These are phyloP conservation scores for Kluyveromyces siamensis DNA, from an alignment of 805 yeast species.

Conservation along the genomic window DNA sequence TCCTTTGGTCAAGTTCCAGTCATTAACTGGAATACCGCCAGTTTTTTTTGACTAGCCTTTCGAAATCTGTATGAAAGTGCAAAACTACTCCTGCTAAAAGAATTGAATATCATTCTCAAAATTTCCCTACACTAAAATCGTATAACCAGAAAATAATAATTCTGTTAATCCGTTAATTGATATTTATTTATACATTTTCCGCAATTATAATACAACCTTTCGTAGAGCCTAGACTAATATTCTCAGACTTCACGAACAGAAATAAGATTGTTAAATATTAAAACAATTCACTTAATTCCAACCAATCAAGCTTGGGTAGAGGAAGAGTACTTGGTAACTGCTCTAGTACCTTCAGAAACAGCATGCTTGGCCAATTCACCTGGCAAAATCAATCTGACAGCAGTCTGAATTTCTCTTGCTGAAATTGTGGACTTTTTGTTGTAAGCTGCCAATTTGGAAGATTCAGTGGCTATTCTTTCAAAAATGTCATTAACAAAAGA, in stretches of 20 bases:
- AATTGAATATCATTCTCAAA: too few species aligned
- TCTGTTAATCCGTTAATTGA: conserved; percentile 2
- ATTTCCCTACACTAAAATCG: too few species aligned
- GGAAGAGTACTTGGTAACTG: conserved; percentile 88
- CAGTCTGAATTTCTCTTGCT: conserved; percentile 93
- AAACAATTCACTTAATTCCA: not conserved
- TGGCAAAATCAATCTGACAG: conserved; percentile 89
- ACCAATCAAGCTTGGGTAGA: conserved; percentile 20
- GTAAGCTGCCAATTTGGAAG: conserved; percentile 93
- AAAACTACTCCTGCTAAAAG: too few species aligned
- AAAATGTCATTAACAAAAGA: conserved; percentile 91
- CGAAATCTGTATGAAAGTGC: too few species aligned
- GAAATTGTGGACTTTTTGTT: conserved; percentile 93
- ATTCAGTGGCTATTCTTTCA: conserved; percentile 92
- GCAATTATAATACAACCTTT: not conserved
- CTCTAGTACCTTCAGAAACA: conserved; percentile 92
- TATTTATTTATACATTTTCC: not conserved
- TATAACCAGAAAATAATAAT: not conserved
- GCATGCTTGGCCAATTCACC: conserved; percentile 97
- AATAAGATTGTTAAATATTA: not conserved
- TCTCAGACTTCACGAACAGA: not conserved
- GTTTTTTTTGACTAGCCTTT: not conserved
- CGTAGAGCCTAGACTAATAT: not conserved
- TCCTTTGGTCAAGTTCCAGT: not conserved
- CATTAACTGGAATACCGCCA: conserved; percentile 1